These are phyloP conservation scores for Geotrichum bryndzae DNA, from an alignment of 1,139 yeast genomes.

Conservation along the genomic window DNA sequence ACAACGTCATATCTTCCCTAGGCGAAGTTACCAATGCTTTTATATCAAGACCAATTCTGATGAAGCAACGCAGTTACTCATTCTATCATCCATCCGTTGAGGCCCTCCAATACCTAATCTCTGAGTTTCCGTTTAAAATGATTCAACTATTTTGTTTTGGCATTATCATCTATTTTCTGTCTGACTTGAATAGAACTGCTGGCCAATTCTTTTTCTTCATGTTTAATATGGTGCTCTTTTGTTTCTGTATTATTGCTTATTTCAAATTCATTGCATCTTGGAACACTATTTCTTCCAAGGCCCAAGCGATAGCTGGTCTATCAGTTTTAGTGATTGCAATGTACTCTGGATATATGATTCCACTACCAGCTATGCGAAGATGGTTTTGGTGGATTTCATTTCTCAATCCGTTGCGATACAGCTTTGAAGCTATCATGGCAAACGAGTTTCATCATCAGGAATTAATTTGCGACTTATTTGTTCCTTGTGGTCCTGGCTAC, in stretches of 20 bases:
- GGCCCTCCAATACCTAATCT: constrained; percentile 36
- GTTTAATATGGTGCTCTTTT: constrained; percentile 35
- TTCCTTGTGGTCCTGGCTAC: constrained; percentile 38
- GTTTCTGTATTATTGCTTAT: constrained; percentile 46
- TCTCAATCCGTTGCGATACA: constrained; percentile 45
- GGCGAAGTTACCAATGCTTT: constrained; percentile 41
- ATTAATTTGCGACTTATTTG: constrained; percentile 35
- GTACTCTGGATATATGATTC: constrained; percentile 41
- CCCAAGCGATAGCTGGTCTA: constrained; percentile 55
- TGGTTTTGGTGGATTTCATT: constrained; percentile 50
- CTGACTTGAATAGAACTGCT: constrained; percentile 37
- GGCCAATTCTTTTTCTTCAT: constrained; percentile 40
- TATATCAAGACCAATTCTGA: constrained; percentile 38
- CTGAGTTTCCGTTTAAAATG: constrained; percentile 37
- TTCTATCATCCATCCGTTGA: constrained; percentile 44
- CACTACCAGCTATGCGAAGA: constrained; percentile 43
- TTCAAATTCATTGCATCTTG: constrained; percentile 56
- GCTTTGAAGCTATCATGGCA: constrained; percentile 42
- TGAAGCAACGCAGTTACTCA: constrained; percentile 42
- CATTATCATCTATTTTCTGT: constrained; percentile 38
- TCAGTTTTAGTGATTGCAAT: constrained; percentile 37
- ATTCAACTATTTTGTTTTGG: constrained; percentile 33
- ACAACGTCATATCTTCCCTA: constrained; percentile 39
- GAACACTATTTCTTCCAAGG: constrained; percentile 49
- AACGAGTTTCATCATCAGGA: constrained; percentile 43